Evolutionary conservation across 305 asterid genomes (phyloP).

Genomic region (Coffea humblotiana): DNA sequence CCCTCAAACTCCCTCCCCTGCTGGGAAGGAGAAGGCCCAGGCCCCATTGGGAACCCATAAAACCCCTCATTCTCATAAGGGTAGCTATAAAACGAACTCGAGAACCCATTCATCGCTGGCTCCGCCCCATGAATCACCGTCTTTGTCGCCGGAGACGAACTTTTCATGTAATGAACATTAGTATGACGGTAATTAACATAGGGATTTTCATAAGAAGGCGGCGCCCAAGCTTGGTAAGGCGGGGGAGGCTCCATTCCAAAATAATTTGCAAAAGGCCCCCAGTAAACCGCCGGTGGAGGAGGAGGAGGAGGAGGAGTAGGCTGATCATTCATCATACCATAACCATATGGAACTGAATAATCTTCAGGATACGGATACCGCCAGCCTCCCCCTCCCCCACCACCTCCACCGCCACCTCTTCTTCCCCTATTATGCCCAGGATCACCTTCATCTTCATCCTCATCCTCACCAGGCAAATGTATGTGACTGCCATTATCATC

Average conservation of each 20-base stretch:
- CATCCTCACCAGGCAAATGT: constrained; percentile 9
- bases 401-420: constrained; percentile 8
- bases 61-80: constrained; percentile 47
- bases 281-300: constrained; percentile 29
- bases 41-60: constrained; percentile 44
- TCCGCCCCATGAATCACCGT: constrained; percentile 77
- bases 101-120: constrained; percentile 48
- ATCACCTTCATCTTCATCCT: not conserved
- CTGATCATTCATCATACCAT: constrained; percentile 33
- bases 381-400: constrained; percentile 10
- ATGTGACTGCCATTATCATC: not conserved
- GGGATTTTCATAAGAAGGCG: constrained; percentile 10
- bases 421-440: not conserved
- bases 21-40: constrained; percentile 7
- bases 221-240: constrained; percentile 31
- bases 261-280: constrained; percentile 32
- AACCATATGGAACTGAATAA: constrained; percentile 26
- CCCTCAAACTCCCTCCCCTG: constrained; percentile 30
- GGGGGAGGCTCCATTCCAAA: constrained; percentile 27
- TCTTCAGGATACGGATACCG: not conserved
- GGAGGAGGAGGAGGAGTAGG: not conserved
- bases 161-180: constrained; percentile 73
- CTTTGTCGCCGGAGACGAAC: constrained; percentile 51
- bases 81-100: constrained; percentile 51
- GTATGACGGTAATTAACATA: constrained; percentile 25